phyloP scores from a whole-genome alignment of 345 rosid species.

The Cardamine resedifolia region DNA sequence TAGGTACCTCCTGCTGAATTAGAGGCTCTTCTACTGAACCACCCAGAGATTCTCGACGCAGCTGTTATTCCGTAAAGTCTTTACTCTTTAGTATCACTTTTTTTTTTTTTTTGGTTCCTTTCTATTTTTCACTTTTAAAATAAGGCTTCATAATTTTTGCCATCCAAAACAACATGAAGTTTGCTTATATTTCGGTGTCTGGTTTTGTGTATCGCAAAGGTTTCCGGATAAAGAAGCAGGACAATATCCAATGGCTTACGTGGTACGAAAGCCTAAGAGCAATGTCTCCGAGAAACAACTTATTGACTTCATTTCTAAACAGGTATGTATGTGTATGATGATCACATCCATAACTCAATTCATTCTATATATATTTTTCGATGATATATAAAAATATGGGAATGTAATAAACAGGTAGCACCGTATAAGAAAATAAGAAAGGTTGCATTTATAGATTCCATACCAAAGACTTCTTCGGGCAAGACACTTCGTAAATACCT shows the following conservation, averaged over 20 bases:
- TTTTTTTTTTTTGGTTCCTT: too few relatives aligned
- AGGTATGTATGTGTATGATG: slow-evolving; percentile 50
- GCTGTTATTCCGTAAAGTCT: slow-evolving; percentile 76
- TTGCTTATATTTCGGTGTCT: not conserved
- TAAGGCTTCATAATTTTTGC: not conserved
- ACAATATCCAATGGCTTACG: slow-evolving; percentile 79
- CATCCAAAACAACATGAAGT: not conserved
- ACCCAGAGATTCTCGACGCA: slow-evolving; percentile 63
- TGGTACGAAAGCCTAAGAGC: slow-evolving; percentile 54
- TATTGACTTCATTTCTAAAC: slow-evolving; percentile 62
- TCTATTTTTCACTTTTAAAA: too few relatives aligned
- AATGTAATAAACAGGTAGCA: slow-evolving; percentile 54
- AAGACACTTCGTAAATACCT: slow-evolving; percentile 83
- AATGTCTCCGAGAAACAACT: slow-evolving; percentile 43
- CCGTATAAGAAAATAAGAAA: slow-evolving; percentile 74
- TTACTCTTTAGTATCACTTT: not conserved
- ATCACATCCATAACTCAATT: not conserved
- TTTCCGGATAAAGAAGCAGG: slow-evolving; percentile 80
- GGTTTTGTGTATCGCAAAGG: slow-evolving; percentile 36
- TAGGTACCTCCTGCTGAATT: slow-evolving; percentile 92
- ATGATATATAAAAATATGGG: too few relatives aligned
- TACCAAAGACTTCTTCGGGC: slow-evolving; percentile 84
- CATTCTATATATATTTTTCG: not conserved
- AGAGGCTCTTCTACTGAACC: slow-evolving; percentile 55
- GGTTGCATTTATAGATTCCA: slow-evolving; percentile 37